A percentile compares a stretch with the other conserved stretches of the same genome.
phyloP scores from a whole-genome alignment of 2,329 filamentous ascomycete genomes.

The Penicillium psychrosexuale region DNA sequence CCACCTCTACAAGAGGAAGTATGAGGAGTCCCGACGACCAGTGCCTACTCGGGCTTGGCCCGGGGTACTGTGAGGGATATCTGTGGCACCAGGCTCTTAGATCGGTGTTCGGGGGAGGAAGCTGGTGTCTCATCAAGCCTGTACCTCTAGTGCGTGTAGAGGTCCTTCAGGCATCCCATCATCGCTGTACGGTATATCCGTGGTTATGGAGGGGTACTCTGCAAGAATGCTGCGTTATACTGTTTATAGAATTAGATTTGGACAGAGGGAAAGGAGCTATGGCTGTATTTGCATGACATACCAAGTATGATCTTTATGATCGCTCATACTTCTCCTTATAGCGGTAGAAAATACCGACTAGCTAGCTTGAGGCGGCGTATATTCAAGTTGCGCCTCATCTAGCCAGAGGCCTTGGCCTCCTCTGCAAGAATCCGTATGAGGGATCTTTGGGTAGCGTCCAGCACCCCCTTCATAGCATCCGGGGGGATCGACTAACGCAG shows the following conservation, averaged over 20 bases:
- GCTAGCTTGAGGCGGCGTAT: neutral
- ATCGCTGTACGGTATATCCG: neutral
- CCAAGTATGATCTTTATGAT: no score
- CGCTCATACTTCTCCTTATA: neutral
- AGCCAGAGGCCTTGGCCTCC: neutral
- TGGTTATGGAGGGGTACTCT: neutral
- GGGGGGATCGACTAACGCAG: neutral
- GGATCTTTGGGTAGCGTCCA: neutral
- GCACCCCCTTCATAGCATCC: neutral
- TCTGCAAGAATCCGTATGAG: neutral
- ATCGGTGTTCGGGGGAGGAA: no score
- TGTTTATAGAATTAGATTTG: neutral
- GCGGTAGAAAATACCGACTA: neutral
- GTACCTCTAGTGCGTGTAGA: neutral
- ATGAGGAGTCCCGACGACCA: no score
- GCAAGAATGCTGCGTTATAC: no score
- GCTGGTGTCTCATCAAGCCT: neutral
- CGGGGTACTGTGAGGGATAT: neutral
- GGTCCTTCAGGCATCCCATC: neutral
- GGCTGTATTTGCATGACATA: neutral
- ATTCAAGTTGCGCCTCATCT: neutral
- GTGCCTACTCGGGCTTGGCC: neutral
- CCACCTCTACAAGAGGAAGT: neutral
- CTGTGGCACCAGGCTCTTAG: no score
- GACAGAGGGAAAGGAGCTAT: neutral